Evolutionary conservation across 352 stramenopile species (phyloP).

Genomic region (Phytophthora multivora): DNA sequence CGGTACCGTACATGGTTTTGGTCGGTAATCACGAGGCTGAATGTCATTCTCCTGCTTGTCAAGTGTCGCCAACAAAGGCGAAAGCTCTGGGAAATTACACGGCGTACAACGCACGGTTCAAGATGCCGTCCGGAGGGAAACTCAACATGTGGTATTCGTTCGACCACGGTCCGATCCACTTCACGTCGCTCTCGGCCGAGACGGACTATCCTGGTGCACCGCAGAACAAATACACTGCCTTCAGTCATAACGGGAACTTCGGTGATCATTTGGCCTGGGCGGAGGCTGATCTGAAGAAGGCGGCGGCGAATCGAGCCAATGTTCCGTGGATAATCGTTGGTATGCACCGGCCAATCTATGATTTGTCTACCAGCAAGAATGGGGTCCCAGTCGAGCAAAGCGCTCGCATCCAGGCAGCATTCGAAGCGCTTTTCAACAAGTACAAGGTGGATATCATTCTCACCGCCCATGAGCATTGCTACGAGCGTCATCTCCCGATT

Average conservation of each 20-base stretch:
- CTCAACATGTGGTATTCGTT: constrained; percentile 91
- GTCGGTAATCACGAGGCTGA: constrained; percentile 88
- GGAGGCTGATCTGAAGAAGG: constrained; percentile 50
- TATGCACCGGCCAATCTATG: constrained; percentile 58
- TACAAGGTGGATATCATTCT: constrained; percentile 47
- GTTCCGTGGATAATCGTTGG: constrained; percentile 57
- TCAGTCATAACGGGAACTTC: constrained; percentile 45
- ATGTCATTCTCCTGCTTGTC: constrained; percentile 69
- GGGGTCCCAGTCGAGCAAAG: constrained; percentile 34
- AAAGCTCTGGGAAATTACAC: constrained; percentile 72
- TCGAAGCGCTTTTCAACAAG: constrained; percentile 53
- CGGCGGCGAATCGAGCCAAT: constrained; percentile 42
- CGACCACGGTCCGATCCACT: constrained; percentile 76
- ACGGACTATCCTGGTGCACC: constrained; percentile 54
- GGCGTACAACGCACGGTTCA: constrained; percentile 80
- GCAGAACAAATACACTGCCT: constrained; percentile 42
- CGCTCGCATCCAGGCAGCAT: constrained; percentile 41
- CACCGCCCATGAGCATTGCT: constrained; percentile 43
- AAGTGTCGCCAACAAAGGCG: constrained; percentile 45
- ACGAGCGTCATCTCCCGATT: constrained; percentile 38
- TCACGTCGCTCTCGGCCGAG: constrained; percentile 80
- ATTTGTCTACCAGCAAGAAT: constrained; percentile 6
- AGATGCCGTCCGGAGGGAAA: constrained; percentile 70
- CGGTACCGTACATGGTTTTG: constrained; percentile 77
- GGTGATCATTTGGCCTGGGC: constrained; percentile 55